Conservation (phyloP, 179 eudicot species). For the Carnegiea gigantea region DNA sequence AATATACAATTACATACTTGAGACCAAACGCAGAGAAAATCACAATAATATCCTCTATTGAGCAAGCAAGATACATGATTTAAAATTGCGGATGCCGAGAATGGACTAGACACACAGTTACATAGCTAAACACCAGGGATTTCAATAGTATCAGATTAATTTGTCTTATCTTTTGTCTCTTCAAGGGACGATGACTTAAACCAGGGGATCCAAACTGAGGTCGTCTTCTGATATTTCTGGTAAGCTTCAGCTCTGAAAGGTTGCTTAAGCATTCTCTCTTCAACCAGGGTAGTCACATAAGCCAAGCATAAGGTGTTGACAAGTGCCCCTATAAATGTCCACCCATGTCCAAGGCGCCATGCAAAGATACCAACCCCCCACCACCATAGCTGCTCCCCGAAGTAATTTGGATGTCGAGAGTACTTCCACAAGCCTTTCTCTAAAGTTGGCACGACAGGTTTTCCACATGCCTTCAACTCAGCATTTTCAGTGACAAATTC, state of each 20-base stretch:
- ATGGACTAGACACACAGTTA: constrained; percentile 28
- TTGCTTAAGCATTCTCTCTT: constrained; percentile 70
- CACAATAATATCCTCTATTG: constrained; percentile 13
- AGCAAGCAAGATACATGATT: constrained; percentile 23
- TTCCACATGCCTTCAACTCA: constrained; percentile 49
- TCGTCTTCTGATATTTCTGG: constrained; percentile 63
- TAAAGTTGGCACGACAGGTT: constrained; percentile 50
- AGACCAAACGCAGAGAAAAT: neutral
- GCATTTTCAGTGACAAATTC: constrained; percentile 49
- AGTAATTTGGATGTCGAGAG: constrained; percentile 92
- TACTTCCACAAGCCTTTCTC: constrained; percentile 82
- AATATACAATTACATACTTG: constrained; percentile 29
- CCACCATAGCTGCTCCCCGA: constrained; percentile 99
- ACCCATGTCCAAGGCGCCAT: constrained; percentile 65
- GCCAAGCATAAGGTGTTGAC: constrained; percentile 72
- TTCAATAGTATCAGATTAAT: constrained; percentile 17
- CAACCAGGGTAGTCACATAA: constrained; percentile 78
- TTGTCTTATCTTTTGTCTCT: constrained; percentile 59
- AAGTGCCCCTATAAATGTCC: constrained; percentile 66
- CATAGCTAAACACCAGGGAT: constrained; percentile 13
- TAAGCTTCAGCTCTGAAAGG: constrained; percentile 71
- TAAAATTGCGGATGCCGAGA: constrained; percentile 13
- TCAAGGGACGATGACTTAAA: constrained; percentile 51
- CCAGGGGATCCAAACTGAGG: constrained; percentile 92
- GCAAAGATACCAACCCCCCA: constrained; percentile 84